Evolutionary conservation across 306 rosid species (phyloP).

Genomic region (Acacia melanoxylon): DNA sequence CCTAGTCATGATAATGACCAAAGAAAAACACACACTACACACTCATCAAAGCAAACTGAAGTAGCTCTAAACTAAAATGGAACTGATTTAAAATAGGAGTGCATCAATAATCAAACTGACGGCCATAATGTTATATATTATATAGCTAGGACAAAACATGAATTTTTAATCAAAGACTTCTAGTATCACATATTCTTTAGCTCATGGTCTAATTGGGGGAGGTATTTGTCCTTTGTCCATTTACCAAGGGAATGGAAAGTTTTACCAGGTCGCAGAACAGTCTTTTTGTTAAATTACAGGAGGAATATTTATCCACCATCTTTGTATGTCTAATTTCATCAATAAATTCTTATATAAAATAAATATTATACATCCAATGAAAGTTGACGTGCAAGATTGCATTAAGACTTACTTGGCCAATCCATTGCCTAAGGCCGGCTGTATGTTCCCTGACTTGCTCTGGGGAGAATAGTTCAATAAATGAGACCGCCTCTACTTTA

Average conservation of each 20-base stretch:
- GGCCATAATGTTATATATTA: neutral
- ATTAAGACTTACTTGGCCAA: conserved; percentile 81
- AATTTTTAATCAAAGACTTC: neutral
- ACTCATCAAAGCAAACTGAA: neutral
- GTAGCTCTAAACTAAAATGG: conserved; percentile 6
- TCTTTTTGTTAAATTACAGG: neutral
- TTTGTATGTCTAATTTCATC: neutral
- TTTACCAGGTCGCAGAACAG: no score
- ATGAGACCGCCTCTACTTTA: conserved; percentile 89
- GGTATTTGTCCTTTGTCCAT: neutral
- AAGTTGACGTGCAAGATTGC: conserved; percentile 7
- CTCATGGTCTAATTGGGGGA: neutral
- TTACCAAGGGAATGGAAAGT: neutral
- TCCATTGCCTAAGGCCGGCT: conserved; percentile 90
- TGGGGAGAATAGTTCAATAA: conserved; percentile 91
- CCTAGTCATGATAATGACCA: neutral
- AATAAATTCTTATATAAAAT: neutral
- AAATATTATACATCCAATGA: neutral
- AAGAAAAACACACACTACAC: neutral
- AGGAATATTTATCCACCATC: neutral
- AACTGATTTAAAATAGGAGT: conserved; percentile 8
- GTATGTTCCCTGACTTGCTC: conserved; percentile 93
- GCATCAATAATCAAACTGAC: neutral
- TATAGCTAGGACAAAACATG: neutral
- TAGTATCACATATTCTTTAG: neutral